These are phyloP conservation scores for Celoporthe dispersa DNA, from an alignment of 2,329 filamentous ascomycete species.

Conservation along the genomic window DNA sequence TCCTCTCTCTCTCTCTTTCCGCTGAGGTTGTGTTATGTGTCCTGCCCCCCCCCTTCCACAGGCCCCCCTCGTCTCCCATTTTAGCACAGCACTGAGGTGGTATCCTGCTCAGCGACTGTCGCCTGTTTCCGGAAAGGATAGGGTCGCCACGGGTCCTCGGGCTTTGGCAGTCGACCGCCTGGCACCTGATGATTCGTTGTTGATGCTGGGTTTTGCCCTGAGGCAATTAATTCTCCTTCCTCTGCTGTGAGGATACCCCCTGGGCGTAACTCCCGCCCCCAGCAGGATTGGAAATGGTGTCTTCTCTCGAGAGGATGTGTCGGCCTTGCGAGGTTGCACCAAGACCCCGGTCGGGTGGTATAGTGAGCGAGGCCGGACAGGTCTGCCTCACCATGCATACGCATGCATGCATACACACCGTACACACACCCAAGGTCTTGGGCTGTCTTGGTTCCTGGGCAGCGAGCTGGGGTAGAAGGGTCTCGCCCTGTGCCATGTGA, in stretches of 20 bases:
- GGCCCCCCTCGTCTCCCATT: neutral
- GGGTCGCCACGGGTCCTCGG: neutral
- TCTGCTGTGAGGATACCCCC: neutral
- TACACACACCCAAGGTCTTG: neutral
- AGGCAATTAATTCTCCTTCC: neutral
- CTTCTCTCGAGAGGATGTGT: neutral
- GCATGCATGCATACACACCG: neutral
- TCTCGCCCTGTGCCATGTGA: neutral
- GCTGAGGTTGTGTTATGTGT: neutral
- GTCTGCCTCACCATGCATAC: neutral
- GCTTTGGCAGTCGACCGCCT: constrained; percentile 1
- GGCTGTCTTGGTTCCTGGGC: neutral
- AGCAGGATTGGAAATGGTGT: neutral
- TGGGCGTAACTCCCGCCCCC: neutral
- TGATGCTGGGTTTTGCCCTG: neutral
- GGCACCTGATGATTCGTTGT: neutral
- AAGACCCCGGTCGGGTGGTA: neutral
- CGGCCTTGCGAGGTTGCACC: neutral
- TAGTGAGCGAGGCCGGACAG: neutral
- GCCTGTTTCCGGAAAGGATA: neutral
- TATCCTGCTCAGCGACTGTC: neutral
- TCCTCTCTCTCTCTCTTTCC: neutral
- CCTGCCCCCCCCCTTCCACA: neutral
- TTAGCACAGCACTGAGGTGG: neutral
- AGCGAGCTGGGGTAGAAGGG: neutral